phyloP scores from a whole-genome alignment of 257 asterid genomes.

The Datura wrightii region DNA sequence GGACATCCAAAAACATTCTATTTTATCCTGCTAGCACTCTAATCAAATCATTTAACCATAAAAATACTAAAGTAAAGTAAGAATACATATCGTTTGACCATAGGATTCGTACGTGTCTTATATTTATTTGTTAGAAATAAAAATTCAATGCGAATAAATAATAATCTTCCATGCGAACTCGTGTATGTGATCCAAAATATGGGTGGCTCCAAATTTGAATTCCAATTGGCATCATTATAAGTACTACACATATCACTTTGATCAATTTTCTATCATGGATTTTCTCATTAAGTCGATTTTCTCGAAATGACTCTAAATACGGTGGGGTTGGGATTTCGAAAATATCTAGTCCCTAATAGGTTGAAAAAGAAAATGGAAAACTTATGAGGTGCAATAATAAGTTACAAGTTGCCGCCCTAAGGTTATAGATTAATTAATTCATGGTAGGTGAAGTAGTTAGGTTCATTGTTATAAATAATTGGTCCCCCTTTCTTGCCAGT shows the following conservation, averaged over 20 bases:
- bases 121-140: background rate
- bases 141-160: no score
- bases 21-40: background rate
- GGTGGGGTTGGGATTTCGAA: background rate
- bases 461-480: background rate
- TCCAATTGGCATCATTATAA: background rate
- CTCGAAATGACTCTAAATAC: background rate
- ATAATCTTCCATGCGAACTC: no score
- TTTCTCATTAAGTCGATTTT: background rate
- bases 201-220: no score
- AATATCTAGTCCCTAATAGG: no score
- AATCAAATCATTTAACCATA: background rate
- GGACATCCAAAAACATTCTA: background rate
- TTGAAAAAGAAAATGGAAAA: background rate
- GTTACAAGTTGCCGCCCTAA: background rate
- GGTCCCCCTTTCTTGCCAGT: background rate
- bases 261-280: background rate
- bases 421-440: background rate
- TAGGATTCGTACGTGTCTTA: background rate
- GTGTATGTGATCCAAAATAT: no score
- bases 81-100: background rate
- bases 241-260: background rate
- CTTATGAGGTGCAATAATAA: background rate
- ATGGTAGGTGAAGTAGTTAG: background rate
- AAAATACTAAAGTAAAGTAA: background rate